A percentile compares a stretch with the other conserved stretches of the same genome.
phyloP scores from a whole-genome alignment of 768 basidiomycete species.

The Mrakia hoshinonis region DNA sequence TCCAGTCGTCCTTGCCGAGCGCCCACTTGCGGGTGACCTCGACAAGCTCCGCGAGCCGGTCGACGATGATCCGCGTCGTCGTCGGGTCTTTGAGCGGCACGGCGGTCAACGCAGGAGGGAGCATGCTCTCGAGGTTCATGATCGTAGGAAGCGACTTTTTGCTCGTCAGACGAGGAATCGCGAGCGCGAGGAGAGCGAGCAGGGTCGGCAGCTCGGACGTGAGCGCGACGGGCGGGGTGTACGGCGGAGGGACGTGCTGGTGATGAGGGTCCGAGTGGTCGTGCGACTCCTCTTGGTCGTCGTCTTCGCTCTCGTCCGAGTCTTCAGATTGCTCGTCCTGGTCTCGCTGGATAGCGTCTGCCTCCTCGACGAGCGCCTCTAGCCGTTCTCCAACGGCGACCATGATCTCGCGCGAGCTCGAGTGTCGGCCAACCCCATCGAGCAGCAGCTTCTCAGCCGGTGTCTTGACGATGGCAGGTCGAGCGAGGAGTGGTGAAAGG shows the following conservation, averaged over 20 bases:
- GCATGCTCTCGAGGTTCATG: slow-evolving; percentile 10
- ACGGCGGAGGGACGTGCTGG: neutral
- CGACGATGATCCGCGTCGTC: neutral
- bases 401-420: slow-evolving; percentile 10
- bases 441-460: neutral
- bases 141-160: slow-evolving; percentile 10
- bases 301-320: neutral
- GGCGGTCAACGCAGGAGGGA: slow-evolving; percentile 1
- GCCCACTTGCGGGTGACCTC: slow-evolving; percentile 2
- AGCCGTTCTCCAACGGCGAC: slow-evolving; percentile 17
- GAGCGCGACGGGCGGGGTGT: neutral
- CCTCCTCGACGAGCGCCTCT: slow-evolving; percentile 14
- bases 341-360: slow-evolving; percentile 3
- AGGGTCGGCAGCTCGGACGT: slow-evolving; percentile 10
- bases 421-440: neutral
- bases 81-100: neutral
- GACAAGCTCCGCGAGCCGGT: slow-evolving; percentile 1
- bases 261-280: slow-evolving; percentile 10
- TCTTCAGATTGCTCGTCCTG: neutral
- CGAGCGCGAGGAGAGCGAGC: neutral
- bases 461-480: neutral
- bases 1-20: slow-evolving; percentile 10
- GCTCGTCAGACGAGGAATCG: slow-evolving; percentile 12
- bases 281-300: neutral
- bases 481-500: slow-evolving; percentile 13